phyloP scores from a whole-genome alignment of 2,329 filamentous ascomycete species.

The Talaromyces sp. region DNA sequence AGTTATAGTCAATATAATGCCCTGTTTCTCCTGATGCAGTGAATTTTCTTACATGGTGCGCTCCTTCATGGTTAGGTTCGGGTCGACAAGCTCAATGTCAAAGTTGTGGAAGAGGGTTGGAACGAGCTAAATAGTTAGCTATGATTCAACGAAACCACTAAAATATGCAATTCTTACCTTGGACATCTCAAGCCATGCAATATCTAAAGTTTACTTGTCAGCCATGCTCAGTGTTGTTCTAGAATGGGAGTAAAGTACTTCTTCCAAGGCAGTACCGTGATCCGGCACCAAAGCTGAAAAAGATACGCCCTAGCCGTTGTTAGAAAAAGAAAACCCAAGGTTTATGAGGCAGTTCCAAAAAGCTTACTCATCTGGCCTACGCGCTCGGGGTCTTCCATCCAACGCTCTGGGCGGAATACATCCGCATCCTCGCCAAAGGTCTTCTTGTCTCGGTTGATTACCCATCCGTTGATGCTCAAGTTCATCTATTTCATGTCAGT shows the following conservation, averaged over 20 bases:
- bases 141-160: not conserved
- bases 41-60: not conserved
- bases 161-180: slow-evolving; percentile 3
- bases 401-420: slow-evolving; percentile 7
- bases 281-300: slow-evolving; percentile 15
- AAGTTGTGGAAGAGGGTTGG: not conserved
- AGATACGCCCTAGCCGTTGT: slow-evolving; percentile 9
- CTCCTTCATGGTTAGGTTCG: not conserved
- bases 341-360: not conserved
- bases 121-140: not conserved
- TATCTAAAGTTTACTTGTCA: slow-evolving; percentile 5
- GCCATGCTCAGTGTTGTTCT: not conserved
- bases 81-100: not conserved
- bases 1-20: not conserved
- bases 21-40: no score
- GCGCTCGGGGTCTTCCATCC: slow-evolving; percentile 1
- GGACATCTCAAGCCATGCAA: slow-evolving; percentile 16
- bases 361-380: slow-evolving; percentile 6
- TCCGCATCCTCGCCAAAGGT: slow-evolving; percentile 10
- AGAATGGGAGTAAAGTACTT: slow-evolving; percentile 9
- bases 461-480: slow-evolving; percentile 8
- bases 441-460: slow-evolving; percentile 9
- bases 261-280: slow-evolving; percentile 14
- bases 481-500: not conserved
- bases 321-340: not conserved